Evolutionary conservation across 1,139 yeast genomes (phyloP).

Genomic region (Kazachstania sp.): DNA sequence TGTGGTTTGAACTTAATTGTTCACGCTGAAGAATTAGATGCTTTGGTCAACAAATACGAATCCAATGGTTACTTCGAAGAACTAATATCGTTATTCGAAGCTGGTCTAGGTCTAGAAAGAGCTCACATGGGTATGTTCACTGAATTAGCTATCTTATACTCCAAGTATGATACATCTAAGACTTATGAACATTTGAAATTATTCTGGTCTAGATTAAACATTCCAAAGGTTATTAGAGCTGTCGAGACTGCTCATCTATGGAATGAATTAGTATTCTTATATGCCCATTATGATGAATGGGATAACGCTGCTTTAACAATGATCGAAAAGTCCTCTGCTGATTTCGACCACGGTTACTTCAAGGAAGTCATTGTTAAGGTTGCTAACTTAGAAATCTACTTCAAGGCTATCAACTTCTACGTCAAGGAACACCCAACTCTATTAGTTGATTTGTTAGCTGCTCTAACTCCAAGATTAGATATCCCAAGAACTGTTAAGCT

Average conservation of each 20-base stretch:
- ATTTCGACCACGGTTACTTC: conserved; percentile 89
- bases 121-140: conserved; percentile 99
- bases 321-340: conserved; percentile 90
- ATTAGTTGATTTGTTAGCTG: conserved; percentile 77
- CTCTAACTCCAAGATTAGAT: conserved; percentile 83
- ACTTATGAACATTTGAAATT: conserved; percentile 94
- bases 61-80: conserved; percentile 86
- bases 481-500: conserved; percentile 91
- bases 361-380: conserved; percentile 93
- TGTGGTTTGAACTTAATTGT: conserved; percentile 96
- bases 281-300: conserved; percentile 99
- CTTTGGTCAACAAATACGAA: conserved; percentile 80
- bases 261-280: conserved; percentile 92
- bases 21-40: conserved; percentile 95
- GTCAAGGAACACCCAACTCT: conserved; percentile 87
- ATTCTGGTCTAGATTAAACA: conserved; percentile 97
- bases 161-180: conserved; percentile 83
- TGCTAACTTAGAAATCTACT: conserved; percentile 90
- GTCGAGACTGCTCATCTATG: conserved; percentile 91
- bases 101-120: conserved; percentile 92
- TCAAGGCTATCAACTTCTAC: conserved; percentile 93
- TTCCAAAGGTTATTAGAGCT: conserved; percentile 93
- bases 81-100: conserved; percentile 84
- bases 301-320: conserved; percentile 97
- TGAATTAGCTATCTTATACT: conserved; percentile 81